Conservation (phyloP, 1,284 basidiomycete genomes). For the Tranzscheliella williamsii region DNA sequence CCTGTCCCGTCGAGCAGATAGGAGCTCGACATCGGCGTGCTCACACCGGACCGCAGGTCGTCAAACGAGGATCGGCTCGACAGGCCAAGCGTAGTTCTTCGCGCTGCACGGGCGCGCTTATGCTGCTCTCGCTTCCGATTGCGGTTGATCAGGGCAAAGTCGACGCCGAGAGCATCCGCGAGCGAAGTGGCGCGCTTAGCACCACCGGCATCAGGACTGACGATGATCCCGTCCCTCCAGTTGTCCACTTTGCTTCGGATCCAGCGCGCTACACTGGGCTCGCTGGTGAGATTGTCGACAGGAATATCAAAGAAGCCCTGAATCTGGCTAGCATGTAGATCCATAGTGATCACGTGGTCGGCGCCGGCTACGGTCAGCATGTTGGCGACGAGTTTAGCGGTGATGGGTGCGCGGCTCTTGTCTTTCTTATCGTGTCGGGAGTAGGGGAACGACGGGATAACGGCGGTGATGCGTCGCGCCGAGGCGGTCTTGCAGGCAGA, state of each 20-base stretch:
- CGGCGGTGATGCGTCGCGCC: conserved; percentile 92
- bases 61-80: conserved; percentile 33
- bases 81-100: conserved; percentile 24
- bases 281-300: conserved; percentile 75
- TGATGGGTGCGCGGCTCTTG: conserved; percentile 92
- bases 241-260: conserved; percentile 84
- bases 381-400: conserved; percentile 96
- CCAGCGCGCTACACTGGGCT: conserved; percentile 59
- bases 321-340: conserved; percentile 96
- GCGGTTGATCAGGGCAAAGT: conserved; percentile 95
- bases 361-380: conserved; percentile 95
- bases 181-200: conserved; percentile 94
- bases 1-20: conserved; percentile 37
- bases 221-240: conserved; percentile 89
- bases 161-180: conserved; percentile 91
- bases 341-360: conserved; percentile 99
- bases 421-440: conserved; percentile 98
- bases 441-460: conserved; percentile 97
- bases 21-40: conserved; percentile 48
- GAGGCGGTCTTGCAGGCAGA: conserved; percentile 96
- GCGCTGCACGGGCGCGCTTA: conserved; percentile 44
- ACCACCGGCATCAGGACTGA: conserved; percentile 95
- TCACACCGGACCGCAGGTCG: conserved; percentile 42
- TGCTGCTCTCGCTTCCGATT: conserved; percentile 65
- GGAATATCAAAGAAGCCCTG: conserved; percentile 99